Conservation (phyloP, 176 grass and related monocot genomes). For the Pontederia paniculata region DNA sequence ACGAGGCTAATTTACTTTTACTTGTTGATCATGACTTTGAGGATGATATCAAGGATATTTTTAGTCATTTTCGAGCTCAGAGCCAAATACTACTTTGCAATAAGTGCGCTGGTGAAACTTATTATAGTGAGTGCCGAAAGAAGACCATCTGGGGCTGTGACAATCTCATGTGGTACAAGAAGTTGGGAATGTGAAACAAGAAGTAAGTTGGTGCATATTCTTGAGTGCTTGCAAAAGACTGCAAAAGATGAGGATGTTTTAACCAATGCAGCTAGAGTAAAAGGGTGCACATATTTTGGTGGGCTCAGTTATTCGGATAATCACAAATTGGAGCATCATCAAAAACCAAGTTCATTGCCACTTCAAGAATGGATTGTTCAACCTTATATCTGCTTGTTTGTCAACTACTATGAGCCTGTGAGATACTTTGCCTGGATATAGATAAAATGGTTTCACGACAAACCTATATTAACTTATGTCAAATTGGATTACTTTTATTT, state of each 20-base stretch:
- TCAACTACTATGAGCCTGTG: too few species aligned
- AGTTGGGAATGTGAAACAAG: slow-evolving; percentile 96
- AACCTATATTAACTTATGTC: too few species aligned
- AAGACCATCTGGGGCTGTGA: slow-evolving; percentile 85
- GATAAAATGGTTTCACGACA: too few species aligned
- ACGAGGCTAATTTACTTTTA: slow-evolving; percentile 86
- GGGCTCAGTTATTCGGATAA: slow-evolving; percentile 65
- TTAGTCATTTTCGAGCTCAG: slow-evolving; percentile 85
- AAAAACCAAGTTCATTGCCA: slow-evolving; percentile 63
- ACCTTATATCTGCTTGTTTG: too few species aligned
- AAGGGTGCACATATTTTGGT: slow-evolving; percentile 81
- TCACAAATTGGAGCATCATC: slow-evolving; percentile 90
- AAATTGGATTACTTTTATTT: too few species aligned
- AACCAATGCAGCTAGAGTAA: slow-evolving; percentile 60
- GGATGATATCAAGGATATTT: slow-evolving; percentile 84
- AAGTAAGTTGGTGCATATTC: slow-evolving; percentile 74
- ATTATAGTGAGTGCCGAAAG: slow-evolving; percentile 78
- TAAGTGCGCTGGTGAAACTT: slow-evolving; percentile 70
- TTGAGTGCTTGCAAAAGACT: slow-evolving; percentile 91
- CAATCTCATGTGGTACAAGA: slow-evolving; percentile 94
- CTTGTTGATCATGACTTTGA: slow-evolving; percentile 90
- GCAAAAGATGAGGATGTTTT: slow-evolving; percentile 62
- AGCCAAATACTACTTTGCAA: slow-evolving; percentile 84
- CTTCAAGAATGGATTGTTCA: too few species aligned
- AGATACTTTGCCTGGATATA: too few species aligned